These are phyloP conservation scores for Cladophialophora chaetospira DNA, from an alignment of 2,329 filamentous ascomycete genomes.

Conservation along the genomic window DNA sequence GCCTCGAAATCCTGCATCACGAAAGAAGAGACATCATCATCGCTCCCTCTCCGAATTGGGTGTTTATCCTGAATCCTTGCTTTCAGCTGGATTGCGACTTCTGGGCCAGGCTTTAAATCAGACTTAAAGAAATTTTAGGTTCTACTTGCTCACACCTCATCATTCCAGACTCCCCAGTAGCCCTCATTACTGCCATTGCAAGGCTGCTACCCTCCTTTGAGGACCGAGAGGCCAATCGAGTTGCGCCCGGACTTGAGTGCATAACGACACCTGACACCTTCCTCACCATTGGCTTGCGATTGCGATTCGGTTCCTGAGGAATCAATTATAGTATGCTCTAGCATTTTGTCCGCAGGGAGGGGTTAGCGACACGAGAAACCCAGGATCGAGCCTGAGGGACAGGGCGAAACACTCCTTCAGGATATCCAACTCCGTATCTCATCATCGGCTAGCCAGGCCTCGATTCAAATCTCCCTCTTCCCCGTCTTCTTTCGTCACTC, in stretches of 20 bases:
- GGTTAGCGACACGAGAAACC: conserved; percentile 8
- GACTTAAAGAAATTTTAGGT: neutral
- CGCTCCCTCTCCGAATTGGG: neutral
- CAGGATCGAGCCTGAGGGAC: conserved; percentile 3
- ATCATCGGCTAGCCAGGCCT: conserved; percentile 10
- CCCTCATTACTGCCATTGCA: conserved; percentile 1
- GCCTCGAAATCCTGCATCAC: neutral
- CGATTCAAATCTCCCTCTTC: conserved; percentile 6
- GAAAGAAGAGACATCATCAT: neutral
- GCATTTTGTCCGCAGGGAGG: conserved; percentile 7
- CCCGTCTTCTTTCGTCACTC: conserved; percentile 11
- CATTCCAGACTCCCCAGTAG: neutral
- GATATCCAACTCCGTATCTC: neutral
- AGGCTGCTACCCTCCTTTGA: conserved; percentile 10
- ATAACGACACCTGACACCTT: conserved; percentile 3
- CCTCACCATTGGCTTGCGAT: conserved; percentile 2
- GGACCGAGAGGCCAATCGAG: neutral
- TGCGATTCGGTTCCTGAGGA: conserved; percentile 4
- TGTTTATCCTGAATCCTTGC: neutral
- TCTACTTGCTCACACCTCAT: neutral
- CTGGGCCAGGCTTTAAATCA: neutral
- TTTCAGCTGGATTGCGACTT: neutral
- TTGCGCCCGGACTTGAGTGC: conserved; percentile 5
- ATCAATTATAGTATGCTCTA: conserved; percentile 13
- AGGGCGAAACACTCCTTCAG: neutral